A percentile compares a stretch with the other conserved stretches of the same genome.
Evolutionary conservation across 2,329 filamentous ascomycete genomes (phyloP).

Genomic region (Dryadomyces sulphureus): DNA sequence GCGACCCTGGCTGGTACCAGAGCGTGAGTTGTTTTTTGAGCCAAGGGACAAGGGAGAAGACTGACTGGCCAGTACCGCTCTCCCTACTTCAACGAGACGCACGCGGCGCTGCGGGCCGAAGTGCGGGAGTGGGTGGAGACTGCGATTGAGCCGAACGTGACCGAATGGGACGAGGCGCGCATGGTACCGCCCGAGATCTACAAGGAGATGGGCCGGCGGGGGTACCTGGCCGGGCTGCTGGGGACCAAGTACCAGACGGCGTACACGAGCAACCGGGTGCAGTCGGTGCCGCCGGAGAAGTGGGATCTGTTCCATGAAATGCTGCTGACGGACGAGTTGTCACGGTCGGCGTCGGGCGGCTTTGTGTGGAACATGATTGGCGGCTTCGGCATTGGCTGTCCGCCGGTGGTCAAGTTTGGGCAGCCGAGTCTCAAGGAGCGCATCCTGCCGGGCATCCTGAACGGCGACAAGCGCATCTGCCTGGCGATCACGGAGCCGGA

Average conservation of each 20-base stretch:
- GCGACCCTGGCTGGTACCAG: constrained; percentile 90
- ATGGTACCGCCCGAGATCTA: constrained; percentile 79
- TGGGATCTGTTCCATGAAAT: constrained; percentile 99
- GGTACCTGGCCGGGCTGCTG: constrained; percentile 84
- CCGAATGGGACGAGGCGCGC: constrained; percentile 94
- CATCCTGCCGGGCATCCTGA: constrained; percentile 75
- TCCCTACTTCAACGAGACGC: constrained; percentile 89
- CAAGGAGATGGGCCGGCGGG: constrained; percentile 85
- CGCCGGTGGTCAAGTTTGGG: constrained; percentile 84
- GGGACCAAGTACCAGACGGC: constrained; percentile 70
- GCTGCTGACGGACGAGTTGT: constrained; percentile 87
- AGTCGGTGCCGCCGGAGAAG: constrained; percentile 69
- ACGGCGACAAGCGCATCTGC: constrained; percentile 93
- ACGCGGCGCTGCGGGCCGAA: constrained; percentile 81
- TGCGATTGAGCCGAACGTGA: constrained; percentile 80
- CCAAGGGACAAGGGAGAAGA: no score
- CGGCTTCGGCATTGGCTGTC: constrained; percentile 90
- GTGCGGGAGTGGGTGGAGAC: constrained; percentile 82
- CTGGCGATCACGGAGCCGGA: constrained; percentile 95
- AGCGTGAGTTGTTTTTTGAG: constrained; percentile 42
- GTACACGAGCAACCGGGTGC: constrained; percentile 55
- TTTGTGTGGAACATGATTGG: constrained; percentile 96
- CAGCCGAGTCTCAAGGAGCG: constrained; percentile 72
- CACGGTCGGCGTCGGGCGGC: constrained; percentile 74
- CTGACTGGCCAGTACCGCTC: constrained; percentile 85